These are phyloP conservation scores for Postia placenta DNA, from an alignment of 768 basidiomycete species.

Conservation along the genomic window DNA sequence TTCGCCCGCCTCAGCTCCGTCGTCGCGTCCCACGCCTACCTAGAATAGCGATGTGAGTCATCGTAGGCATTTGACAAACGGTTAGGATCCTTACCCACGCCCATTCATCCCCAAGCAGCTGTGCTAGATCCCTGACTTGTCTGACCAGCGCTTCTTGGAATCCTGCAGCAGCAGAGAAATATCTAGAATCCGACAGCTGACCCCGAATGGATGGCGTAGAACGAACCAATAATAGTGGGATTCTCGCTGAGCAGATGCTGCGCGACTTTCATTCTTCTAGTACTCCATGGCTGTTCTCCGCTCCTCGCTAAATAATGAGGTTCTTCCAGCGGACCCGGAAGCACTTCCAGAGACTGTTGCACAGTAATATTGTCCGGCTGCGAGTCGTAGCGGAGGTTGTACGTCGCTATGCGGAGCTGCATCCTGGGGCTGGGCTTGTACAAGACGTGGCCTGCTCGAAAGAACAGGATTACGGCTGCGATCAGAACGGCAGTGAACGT, in stretches of 20 bases:
- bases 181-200: too few species aligned
- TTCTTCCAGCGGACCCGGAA: constrained; percentile 35
- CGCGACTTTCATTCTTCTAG: constrained; percentile 40
- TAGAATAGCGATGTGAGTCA: constrained; percentile 12
- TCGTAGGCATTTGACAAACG: neutral
- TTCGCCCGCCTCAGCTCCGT: constrained; percentile 50
- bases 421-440: neutral
- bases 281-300: constrained; percentile 51
- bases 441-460: neutral
- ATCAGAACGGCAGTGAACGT: neutral
- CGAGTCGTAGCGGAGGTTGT: constrained; percentile 51
- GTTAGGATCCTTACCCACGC: constrained; percentile 35
- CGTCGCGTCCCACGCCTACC: constrained; percentile 60
- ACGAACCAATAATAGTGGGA: constrained; percentile 34
- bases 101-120: constrained; percentile 50
- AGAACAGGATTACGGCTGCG: neutral
- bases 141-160: constrained; percentile 50
- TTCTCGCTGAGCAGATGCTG: constrained; percentile 37
- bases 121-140: constrained; percentile 50
- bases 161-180: constrained; percentile 26
- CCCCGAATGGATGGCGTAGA: constrained; percentile 10
- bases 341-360: constrained; percentile 35
- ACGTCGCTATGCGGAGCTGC: constrained; percentile 37
- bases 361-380: constrained; percentile 45
- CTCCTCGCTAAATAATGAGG: constrained; percentile 25